Percentiles rank a stretch among this genome's conserved stretches.
Evolutionary conservation across 2,329 filamentous ascomycete genomes (phyloP).

Genomic region (Fusarium tjaetaba): DNA sequence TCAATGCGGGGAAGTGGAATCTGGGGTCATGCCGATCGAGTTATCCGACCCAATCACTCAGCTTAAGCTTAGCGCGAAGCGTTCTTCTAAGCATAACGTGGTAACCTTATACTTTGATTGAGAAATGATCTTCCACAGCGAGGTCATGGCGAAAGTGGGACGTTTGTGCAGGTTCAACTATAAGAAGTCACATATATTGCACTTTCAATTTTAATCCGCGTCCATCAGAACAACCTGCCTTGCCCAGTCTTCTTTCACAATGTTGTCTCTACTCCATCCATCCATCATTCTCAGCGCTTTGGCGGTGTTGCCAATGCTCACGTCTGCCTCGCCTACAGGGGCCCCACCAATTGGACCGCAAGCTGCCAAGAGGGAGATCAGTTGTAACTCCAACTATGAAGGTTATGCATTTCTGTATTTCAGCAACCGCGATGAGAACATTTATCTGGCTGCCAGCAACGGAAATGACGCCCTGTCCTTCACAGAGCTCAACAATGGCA

Average conservation of each 20-base stretch:
- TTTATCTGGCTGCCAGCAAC: constrained; percentile 8
- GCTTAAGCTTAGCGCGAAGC: background rate
- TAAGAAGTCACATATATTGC: background rate
- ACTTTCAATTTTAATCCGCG: too few relatives aligned
- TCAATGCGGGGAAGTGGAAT: background rate
- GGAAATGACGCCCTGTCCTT: background rate
- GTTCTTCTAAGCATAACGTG: background rate
- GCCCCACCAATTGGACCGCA: fast-evolving
- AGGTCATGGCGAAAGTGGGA: background rate
- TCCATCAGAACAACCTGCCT: too few relatives aligned
- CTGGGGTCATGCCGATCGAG: background rate
- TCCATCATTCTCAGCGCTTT: background rate
- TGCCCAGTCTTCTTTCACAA: background rate
- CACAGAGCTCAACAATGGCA: background rate
- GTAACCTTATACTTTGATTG: background rate
- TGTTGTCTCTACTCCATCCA: background rate
- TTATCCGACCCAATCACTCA: background rate
- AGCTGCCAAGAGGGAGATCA: background rate
- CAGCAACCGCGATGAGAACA: background rate
- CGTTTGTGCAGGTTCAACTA: background rate
- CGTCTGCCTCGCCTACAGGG: background rate
- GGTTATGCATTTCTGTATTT: constrained; percentile 16
- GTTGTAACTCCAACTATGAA: background rate
- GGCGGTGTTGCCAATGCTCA: background rate
- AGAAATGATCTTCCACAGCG: background rate